A percentile compares a stretch with the other conserved stretches of the same genome.
These are phyloP conservation scores for Eutrema heterophyllum DNA, from an alignment of 345 rosid species.

Conservation along the genomic window DNA sequence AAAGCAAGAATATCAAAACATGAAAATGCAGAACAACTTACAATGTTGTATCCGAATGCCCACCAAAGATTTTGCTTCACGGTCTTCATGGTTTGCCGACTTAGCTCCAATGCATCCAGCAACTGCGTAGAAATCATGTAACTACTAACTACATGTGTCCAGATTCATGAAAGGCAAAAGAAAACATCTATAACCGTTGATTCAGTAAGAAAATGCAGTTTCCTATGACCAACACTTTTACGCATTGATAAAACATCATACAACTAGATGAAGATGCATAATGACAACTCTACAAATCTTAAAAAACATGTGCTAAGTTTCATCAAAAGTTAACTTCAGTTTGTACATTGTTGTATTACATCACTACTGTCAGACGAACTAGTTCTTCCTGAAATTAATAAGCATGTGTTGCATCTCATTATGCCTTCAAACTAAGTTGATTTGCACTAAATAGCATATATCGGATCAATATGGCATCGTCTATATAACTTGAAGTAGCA, in stretches of 20 bases:
- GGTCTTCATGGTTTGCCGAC: conserved; percentile 94
- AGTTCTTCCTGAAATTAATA: not conserved
- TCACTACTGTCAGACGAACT: not conserved
- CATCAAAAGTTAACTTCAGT: not conserved
- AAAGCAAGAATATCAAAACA: not conserved
- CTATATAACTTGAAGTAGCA: not conserved
- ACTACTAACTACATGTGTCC: not conserved
- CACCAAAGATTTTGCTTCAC: conserved; percentile 98
- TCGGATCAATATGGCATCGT: not conserved
- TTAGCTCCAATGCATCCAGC: conserved; percentile 90
- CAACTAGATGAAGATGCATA: conserved; percentile 2
- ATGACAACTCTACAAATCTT: not conserved
- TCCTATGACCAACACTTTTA: not conserved
- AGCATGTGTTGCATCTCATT: not conserved
- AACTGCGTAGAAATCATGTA: conserved; percentile 40
- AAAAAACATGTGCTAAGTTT: not conserved
- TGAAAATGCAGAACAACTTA: conserved; percentile 40
- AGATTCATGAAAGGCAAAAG: not conserved
- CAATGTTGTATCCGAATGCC: conserved; percentile 98
- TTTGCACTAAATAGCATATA: not conserved
- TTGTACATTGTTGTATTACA: not conserved
- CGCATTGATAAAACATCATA: not conserved
- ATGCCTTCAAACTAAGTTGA: not conserved
- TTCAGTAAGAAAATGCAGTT: not conserved
- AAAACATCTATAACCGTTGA: not conserved